A percentile compares a stretch with the other conserved stretches of the same genome.
phyloP scores from a whole-genome alignment of 305 asterid species.

The Stenogyne calaminthoides region DNA sequence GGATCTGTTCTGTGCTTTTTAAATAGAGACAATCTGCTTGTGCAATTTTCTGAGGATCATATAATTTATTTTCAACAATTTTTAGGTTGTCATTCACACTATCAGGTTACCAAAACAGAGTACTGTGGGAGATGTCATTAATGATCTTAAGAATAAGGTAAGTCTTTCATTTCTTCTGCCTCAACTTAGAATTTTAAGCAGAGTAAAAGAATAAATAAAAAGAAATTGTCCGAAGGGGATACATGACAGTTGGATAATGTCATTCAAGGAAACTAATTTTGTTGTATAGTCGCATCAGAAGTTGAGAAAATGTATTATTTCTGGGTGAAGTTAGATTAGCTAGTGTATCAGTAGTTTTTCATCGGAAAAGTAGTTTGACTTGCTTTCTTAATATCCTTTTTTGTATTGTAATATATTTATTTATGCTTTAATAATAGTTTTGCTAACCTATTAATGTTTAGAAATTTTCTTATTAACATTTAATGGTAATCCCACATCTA shows the following conservation, averaged over 20 bases:
- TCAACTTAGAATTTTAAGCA: not conserved
- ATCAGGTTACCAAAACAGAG: constrained; percentile 81
- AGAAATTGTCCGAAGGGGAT: too few species aligned
- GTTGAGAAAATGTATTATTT: not conserved
- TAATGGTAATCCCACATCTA: constrained; percentile 22
- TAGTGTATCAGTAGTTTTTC: not conserved
- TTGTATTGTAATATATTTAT: not conserved
- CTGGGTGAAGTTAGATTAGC: not conserved
- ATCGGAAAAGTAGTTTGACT: not conserved
- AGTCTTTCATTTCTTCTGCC: constrained; percentile 32
- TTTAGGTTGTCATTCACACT: constrained; percentile 68
- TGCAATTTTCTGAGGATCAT: constrained; percentile 16
- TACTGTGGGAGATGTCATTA: constrained; percentile 73
- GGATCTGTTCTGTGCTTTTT: constrained; percentile 8
- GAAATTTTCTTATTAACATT: not conserved
- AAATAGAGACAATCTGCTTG: not conserved
- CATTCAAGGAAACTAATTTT: not conserved
- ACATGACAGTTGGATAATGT: not conserved
- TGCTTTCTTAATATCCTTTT: constrained; percentile 1
- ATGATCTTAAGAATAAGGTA: constrained; percentile 64
- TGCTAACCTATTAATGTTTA: constrained; percentile 13
- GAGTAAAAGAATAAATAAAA: too few species aligned
- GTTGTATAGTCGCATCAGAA: not conserved
- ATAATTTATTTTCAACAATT: constrained; percentile 26
- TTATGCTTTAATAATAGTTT: not conserved